Base-by-base conservation (phyloP, 768 basidiomycete species). In the Lactifluus rugatus region DNA sequence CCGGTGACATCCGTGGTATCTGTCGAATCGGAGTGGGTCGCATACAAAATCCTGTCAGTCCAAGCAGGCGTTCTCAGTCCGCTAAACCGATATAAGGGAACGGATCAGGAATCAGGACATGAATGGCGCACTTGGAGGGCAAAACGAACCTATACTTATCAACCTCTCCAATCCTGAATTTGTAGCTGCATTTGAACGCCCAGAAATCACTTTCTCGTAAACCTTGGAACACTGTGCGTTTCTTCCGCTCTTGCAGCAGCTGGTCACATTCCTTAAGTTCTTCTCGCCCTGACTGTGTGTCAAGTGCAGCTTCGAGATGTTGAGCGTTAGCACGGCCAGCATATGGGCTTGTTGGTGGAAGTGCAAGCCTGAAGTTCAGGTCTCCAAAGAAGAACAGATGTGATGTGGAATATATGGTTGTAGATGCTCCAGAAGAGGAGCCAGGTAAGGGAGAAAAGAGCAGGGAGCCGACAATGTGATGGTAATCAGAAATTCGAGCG, bases 341-440 rank as follows among this genome's bases (percentile, higher is more conserved):
- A 23, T 82, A 73, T 25, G 79, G 72, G 66, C 84, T 78, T 23
- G 77, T 71, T 46, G 76, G 62, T 0, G 89, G 84, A 16, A 86
- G 64, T n/a, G 78, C 74, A 16, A 98, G 70, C 16, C 93, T 83
- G 71, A 93, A 96, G 71, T 97, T 97, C 61, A 96, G 80, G 71
- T 97, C 94, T 6, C 95, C 95, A 34, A 96, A 78, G 69, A 96
- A 78, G 77, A 97, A 96, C 1, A 96, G 77, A 69, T 97, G 91
- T 13, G 91, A 90, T 0, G 93, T 87, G 45, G 83, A 76, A 73
- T 89, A 93, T 47, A 97, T 79, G 11, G 83, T 86, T 48, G 82
- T 81, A 5, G 75, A 72, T 11, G 62, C 57, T 26, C 65, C 65
- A 0, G 77, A 70, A 9, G 72, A 68, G 2, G 73, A 70, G 2